Percentiles rank a stretch among this genome's conserved stretches.
Evolutionary conservation across 352 stramenopile species (phyloP).

Genomic region (Phytopythium helicoides): DNA sequence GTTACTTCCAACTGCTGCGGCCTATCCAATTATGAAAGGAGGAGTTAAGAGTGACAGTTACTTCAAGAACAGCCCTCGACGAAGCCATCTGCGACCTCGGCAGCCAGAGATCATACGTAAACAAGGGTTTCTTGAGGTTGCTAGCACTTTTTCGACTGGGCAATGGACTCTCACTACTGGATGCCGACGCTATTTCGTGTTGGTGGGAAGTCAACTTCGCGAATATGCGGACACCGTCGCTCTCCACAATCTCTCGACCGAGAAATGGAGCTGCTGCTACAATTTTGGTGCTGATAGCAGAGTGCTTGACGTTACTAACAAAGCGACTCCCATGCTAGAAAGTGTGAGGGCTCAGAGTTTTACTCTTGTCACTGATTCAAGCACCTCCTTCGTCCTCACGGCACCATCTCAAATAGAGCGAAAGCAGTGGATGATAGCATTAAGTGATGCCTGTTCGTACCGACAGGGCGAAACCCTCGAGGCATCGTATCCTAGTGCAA

Average conservation of each 20-base stretch:
- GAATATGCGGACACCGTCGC: constrained; percentile 34
- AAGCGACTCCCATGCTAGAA: background rate
- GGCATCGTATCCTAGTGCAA: background rate
- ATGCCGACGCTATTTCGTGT: constrained; percentile 23
- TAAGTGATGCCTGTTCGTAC: constrained; percentile 17
- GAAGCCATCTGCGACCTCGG: too few species aligned
- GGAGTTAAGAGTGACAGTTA: background rate
- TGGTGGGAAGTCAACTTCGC: constrained; percentile 28
- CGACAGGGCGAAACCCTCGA: background rate
- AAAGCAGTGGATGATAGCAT: constrained; percentile 42
- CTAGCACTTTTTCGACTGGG: too few species aligned
- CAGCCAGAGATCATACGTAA: constrained; percentile 23
- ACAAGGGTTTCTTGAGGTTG: constrained; percentile 31
- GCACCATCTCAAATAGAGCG: constrained; percentile 40
- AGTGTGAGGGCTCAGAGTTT: constrained; percentile 37
- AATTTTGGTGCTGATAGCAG: constrained; percentile 15
- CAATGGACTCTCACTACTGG: constrained; percentile 7
- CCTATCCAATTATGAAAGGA: background rate
- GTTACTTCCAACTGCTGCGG: constrained; percentile 7
- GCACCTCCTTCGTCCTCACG: constrained; percentile 30
- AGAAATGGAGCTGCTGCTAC: constrained; percentile 13
- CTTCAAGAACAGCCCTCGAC: too few species aligned
- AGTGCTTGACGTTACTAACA: constrained; percentile 1
- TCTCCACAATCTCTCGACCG: constrained; percentile 14
- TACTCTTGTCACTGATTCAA: constrained; percentile 16